A percentile compares a stretch with the other conserved stretches of the same genome.
phyloP scores from a whole-genome alignment of 2,329 filamentous ascomycete species.

The Ascosphaera apis region DNA sequence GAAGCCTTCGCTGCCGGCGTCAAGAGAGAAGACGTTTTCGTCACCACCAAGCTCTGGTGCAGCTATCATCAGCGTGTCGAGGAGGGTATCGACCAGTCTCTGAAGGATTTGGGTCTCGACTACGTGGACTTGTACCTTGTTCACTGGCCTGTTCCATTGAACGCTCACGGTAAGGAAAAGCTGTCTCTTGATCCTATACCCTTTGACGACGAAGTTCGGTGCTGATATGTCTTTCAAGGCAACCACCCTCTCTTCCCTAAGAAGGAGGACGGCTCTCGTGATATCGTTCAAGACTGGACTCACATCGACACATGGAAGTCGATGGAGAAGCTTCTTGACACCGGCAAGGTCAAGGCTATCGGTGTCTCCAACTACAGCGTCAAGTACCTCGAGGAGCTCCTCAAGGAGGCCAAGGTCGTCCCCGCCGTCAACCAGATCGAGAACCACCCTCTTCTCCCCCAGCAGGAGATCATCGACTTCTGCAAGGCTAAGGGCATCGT shows the following conservation, averaged over 20 bases:
- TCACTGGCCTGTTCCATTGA: slow-evolving; percentile 48
- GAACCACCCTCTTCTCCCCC: slow-evolving; percentile 46
- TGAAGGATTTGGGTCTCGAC: slow-evolving; percentile 50
- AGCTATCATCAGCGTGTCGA: slow-evolving; percentile 51
- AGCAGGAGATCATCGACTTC: slow-evolving; percentile 28
- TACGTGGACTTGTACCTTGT: slow-evolving; percentile 66
- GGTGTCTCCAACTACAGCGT: slow-evolving; percentile 37
- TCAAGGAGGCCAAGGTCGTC: slow-evolving; percentile 35
- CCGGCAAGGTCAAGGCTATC: slow-evolving; percentile 32
- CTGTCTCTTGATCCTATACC: background rate
- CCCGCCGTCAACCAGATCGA: slow-evolving; percentile 66
- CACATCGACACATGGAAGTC: slow-evolving; percentile 58
- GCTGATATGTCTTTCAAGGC: slow-evolving; percentile 6
- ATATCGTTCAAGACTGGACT: slow-evolving; percentile 44
- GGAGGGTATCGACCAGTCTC: slow-evolving; percentile 46
- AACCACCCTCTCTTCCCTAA: slow-evolving; percentile 39
- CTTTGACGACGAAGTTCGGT: slow-evolving; percentile 2
- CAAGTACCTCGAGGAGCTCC: slow-evolving; percentile 29
- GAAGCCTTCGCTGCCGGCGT: slow-evolving; percentile 47
- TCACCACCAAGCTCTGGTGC: slow-evolving; percentile 70
- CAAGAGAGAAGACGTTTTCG: slow-evolving; percentile 58
- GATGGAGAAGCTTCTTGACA: slow-evolving; percentile 34
- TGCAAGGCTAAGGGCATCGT: slow-evolving; percentile 28
- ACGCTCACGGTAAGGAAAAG: background rate
- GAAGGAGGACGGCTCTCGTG: slow-evolving; percentile 46